Evolutionary conservation across 441 rosid species (phyloP).

Genomic region (Populus tomentosa): DNA sequence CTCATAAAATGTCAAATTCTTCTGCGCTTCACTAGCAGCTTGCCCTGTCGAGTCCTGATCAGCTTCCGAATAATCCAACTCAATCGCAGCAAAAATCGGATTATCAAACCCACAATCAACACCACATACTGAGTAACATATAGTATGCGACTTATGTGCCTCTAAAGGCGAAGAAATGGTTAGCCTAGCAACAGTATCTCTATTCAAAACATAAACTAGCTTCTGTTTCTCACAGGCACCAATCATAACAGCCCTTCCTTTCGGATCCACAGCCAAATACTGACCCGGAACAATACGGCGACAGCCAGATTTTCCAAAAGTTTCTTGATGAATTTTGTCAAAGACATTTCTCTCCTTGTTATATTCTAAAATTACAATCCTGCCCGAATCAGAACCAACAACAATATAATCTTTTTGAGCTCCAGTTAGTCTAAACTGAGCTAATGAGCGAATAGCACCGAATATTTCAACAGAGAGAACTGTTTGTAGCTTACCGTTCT

Average conservation of each 20-base stretch:
- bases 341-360: conserved; percentile 81
- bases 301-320: conserved; percentile 94
- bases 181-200: conserved; percentile 88
- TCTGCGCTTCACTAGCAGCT: conserved; percentile 88
- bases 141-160: conserved; percentile 91
- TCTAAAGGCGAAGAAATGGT: conserved; percentile 96
- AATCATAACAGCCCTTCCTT: conserved; percentile 92
- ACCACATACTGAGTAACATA: conserved; percentile 78
- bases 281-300: conserved; percentile 95
- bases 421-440: conserved; percentile 91
- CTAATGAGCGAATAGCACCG: conserved; percentile 81
- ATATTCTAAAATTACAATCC: conserved; percentile 86
- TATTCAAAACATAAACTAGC: conserved; percentile 87
- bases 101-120: conserved; percentile 96
- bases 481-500: conserved; percentile 81
- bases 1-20: conserved; percentile 88
- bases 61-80: conserved; percentile 93
- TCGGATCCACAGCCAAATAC: conserved; percentile 85
- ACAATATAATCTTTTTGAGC: conserved; percentile 84
- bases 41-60: conserved; percentile 89
- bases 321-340: conserved; percentile 89
- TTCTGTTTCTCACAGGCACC: conserved; percentile 98
- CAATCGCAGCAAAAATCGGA: conserved; percentile 87
- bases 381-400: conserved; percentile 93
- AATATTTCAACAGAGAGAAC: conserved; percentile 85